Percentiles rank a stretch among this genome's conserved stretches.
phyloP scores from a whole-genome alignment of 2,329 filamentous ascomycete species.

The Spiromastix sp. region DNA sequence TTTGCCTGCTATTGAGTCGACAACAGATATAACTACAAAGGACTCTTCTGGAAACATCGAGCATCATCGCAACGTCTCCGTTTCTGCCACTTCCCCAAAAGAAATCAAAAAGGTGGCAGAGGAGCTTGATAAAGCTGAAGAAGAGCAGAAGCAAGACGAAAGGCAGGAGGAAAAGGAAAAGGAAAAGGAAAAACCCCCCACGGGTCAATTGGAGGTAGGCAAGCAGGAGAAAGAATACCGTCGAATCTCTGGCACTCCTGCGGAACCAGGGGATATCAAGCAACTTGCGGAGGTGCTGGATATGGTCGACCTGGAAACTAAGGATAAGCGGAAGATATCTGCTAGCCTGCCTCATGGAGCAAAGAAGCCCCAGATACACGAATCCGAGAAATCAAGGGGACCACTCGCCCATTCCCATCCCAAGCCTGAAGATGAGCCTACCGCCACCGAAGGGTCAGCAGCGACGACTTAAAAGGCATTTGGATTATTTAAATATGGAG shows the following conservation, averaged over 20 bases:
- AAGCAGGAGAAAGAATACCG: constrained; percentile 8
- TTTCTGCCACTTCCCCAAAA: constrained; percentile 23
- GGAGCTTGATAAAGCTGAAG: constrained; percentile 29
- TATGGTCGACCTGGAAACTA: no score
- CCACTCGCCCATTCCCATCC: background rate
- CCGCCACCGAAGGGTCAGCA: no score
- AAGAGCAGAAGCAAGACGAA: constrained; percentile 17
- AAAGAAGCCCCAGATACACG: no score
- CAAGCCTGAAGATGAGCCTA: no score
- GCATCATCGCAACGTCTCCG: constrained; percentile 28
- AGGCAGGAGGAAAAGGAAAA: constrained; percentile 14
- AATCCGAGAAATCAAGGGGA: constrained; percentile 1
- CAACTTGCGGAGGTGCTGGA: no score
- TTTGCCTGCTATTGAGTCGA: constrained; percentile 26
- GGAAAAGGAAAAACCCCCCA: constrained; percentile 12
- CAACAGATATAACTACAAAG: constrained; percentile 25
- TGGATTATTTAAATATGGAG: no score
- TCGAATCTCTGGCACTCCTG: no score
- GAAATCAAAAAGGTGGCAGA: constrained; percentile 25
- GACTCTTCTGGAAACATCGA: constrained; percentile 24
- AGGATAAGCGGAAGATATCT: constrained; percentile 2
- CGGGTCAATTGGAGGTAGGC: constrained; percentile 9
- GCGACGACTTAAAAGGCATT: no score
- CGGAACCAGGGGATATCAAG: no score
- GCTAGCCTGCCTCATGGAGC: no score